Evolutionary conservation across 2,329 filamentous ascomycete genomes (phyloP).

Genomic region (Aspergillus sp.): DNA sequence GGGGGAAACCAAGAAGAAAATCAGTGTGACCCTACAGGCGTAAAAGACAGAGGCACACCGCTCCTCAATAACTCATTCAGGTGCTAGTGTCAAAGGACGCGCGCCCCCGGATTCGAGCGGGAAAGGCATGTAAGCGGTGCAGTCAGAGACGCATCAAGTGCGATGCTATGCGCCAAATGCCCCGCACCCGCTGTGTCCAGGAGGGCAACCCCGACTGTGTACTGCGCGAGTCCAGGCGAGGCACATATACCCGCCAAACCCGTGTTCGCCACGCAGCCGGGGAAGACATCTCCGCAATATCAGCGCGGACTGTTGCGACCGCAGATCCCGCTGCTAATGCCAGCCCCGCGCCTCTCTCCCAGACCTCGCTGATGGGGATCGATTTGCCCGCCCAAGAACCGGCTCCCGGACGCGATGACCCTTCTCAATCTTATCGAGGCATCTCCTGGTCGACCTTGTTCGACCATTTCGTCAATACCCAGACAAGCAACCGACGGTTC

Average conservation of each 20-base stretch:
- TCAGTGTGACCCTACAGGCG: too few species aligned
- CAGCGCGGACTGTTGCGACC: background rate
- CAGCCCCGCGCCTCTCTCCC: too few species aligned
- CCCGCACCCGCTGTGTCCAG: constrained; percentile 1
- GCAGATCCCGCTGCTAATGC: too few species aligned
- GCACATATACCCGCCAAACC: constrained; percentile 2
- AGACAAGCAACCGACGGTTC: background rate
- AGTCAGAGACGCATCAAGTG: constrained; percentile 3
- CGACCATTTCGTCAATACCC: constrained; percentile 2
- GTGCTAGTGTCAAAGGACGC: too few species aligned
- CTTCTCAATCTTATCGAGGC: background rate
- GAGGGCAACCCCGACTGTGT: background rate
- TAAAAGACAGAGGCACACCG: too few species aligned
- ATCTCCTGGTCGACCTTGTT: constrained; percentile 2
- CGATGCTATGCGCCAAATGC: constrained; percentile 1
- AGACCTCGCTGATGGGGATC: background rate
- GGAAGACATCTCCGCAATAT: background rate
- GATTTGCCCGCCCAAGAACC: background rate
- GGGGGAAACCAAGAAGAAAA: too few species aligned
- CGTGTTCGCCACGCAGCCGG: background rate
- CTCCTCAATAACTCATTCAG: too few species aligned
- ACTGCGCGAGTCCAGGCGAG: constrained; percentile 1
- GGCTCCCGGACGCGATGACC: background rate
- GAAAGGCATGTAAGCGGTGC: constrained; percentile 2
- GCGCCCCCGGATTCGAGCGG: constrained; percentile 1